phyloP scores from a whole-genome alignment of 2,329 filamentous ascomycete species.

The Calonectria honghensis region DNA sequence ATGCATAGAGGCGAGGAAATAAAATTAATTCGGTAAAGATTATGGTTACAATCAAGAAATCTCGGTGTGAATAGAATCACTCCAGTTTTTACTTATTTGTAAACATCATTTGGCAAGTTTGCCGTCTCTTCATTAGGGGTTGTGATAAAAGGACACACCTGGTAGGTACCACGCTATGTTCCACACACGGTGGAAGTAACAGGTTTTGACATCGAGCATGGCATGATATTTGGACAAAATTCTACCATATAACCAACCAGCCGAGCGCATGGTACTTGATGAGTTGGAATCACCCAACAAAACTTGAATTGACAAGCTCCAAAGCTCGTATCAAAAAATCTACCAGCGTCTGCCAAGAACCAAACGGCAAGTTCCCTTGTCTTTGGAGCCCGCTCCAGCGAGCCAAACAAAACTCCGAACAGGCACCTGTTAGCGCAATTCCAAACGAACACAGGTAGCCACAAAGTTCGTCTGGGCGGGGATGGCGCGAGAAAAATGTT shows the following conservation, averaged over 20 bases:
- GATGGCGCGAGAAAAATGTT: not conserved
- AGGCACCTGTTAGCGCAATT: not conserved
- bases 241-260: not conserved
- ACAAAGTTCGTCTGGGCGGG: not conserved
- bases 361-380: slow-evolving; percentile 13
- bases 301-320: not conserved
- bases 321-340: not conserved
- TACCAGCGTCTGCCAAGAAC: not conserved
- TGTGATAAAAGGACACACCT: not conserved
- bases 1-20: not conserved
- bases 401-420: not conserved
- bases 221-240: not conserved
- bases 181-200: not conserved
- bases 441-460: not conserved
- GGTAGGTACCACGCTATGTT: not conserved
- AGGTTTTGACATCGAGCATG: not conserved
- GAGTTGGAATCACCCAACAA: not conserved
- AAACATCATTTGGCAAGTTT: not conserved
- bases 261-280: not conserved
- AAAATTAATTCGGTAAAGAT: not conserved
- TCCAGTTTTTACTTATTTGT: not conserved
- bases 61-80: not conserved
- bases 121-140: not conserved
- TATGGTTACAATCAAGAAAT: not conserved
- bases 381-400: not conserved